These are phyloP conservation scores for Mycena filopes DNA, from an alignment of 768 basidiomycete species.

Conservation along the genomic window DNA sequence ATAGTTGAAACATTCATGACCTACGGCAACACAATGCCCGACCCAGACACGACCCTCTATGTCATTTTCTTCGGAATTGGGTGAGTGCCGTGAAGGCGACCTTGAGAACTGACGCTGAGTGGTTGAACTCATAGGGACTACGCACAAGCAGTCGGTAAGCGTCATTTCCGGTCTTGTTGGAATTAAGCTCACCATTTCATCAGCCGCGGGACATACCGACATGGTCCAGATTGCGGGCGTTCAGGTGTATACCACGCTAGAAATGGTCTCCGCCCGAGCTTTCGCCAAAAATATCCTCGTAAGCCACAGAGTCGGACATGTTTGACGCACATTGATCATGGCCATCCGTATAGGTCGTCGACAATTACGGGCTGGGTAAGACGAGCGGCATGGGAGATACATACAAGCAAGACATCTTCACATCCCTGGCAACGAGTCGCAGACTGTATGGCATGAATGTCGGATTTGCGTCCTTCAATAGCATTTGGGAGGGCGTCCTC, in stretches of 20 bases:
- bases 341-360: constrained; percentile 33
- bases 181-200: neutral
- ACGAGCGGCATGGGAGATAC: constrained; percentile 48
- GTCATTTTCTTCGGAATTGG: constrained; percentile 58
- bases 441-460: constrained; percentile 42
- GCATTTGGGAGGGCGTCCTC: constrained; percentile 50
- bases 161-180: neutral
- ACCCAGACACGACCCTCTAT: constrained; percentile 53
- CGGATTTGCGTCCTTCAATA: constrained; percentile 45
- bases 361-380: constrained; percentile 53
- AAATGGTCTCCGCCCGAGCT: constrained; percentile 51
- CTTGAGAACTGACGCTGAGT: neutral
- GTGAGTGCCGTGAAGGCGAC: constrained; percentile 35
- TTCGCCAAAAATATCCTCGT: constrained; percentile 56
- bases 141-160: constrained; percentile 21
- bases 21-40: constrained; percentile 39
- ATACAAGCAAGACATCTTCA: constrained; percentile 51
- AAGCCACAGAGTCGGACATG: neutral
- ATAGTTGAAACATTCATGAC: constrained; percentile 49
- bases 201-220: constrained; percentile 45
- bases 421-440: constrained; percentile 40
- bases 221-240: constrained; percentile 45
- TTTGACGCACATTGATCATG: neutral
- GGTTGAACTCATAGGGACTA: constrained; percentile 21
- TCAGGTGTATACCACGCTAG: constrained; percentile 41